These are phyloP conservation scores for Papilionanthe hybrid DNA, from an alignment of 116 monocot genomes.

Conservation along the genomic window DNA sequence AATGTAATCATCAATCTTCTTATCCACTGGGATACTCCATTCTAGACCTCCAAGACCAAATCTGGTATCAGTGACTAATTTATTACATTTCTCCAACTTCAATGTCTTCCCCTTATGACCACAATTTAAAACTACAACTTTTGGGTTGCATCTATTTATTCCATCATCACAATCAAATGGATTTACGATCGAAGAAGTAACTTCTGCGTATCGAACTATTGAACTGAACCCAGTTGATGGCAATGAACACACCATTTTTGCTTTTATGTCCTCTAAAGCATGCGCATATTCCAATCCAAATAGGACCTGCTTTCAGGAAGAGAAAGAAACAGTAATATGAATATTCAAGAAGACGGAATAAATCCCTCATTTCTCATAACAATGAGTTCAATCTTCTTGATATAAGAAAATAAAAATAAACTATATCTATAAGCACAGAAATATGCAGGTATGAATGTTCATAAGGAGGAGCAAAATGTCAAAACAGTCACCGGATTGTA, in stretches of 20 bases:
- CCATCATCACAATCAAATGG: constrained; percentile 36
- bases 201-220: constrained; percentile 55
- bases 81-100: constrained; percentile 14
- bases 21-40: constrained; percentile 53
- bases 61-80: constrained; percentile 6
- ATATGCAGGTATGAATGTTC: no score
- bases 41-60: constrained; percentile 72
- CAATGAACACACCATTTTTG: constrained; percentile 9
- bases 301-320: constrained; percentile 47
- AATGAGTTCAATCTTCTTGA: not conserved
- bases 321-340: not conserved
- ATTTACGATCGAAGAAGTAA: constrained; percentile 41
- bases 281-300: constrained; percentile 95
- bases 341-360: not conserved
- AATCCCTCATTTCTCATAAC: not conserved
- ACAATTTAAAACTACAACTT: constrained; percentile 14
- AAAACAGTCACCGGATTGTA: no score
- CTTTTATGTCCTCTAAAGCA: constrained; percentile 59
- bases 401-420: not conserved
- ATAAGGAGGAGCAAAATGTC: no score
- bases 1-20: constrained; percentile 63
- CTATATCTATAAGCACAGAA: not conserved
- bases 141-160: constrained; percentile 5
- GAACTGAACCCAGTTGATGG: constrained; percentile 8
- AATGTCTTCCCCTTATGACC: constrained; percentile 11